phyloP scores from a whole-genome alignment of 2,329 filamentous ascomycete species.

The Samsoniella hepiali region DNA sequence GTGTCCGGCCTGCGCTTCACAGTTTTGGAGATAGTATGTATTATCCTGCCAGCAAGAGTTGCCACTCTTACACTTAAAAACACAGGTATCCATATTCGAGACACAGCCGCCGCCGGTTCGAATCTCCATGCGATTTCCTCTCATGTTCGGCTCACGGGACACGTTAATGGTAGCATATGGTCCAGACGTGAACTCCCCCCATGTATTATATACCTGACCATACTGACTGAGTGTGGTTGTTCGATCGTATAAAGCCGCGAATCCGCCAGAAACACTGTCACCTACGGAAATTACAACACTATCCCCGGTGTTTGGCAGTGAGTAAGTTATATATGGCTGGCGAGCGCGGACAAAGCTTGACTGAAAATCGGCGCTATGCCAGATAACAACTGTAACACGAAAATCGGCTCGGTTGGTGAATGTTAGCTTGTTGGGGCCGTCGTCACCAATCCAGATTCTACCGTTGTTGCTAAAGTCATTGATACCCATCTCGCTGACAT shows the following conservation, averaged over 20 bases:
- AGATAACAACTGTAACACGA: constrained; percentile 27
- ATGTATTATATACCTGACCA: constrained; percentile 42
- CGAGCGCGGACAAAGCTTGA: constrained; percentile 29
- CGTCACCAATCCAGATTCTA: constrained; percentile 29
- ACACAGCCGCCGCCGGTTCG: constrained; percentile 34
- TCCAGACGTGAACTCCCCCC: constrained; percentile 41
- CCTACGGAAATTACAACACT: constrained; percentile 36
- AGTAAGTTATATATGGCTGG: constrained; percentile 33
- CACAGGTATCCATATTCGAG: constrained; percentile 39
- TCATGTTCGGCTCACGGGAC: constrained; percentile 42
- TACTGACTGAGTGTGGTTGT: constrained; percentile 29
- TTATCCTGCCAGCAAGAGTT: no score
- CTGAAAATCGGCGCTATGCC: constrained; percentile 23
- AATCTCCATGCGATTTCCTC: constrained; percentile 35
- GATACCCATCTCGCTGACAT: constrained; percentile 25
- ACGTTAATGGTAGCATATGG: constrained; percentile 39
- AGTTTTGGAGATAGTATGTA: no score
- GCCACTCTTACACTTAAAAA: no score
- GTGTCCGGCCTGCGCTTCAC: no score
- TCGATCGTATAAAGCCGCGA: constrained; percentile 33
- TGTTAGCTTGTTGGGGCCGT: constrained; percentile 29
- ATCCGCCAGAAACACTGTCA: constrained; percentile 36
- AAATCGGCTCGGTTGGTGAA: constrained; percentile 27
- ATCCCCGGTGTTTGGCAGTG: constrained; percentile 32
- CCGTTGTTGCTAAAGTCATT: constrained; percentile 24